Base-by-base conservation (phyloP, 768 basidiomycete genomes). In the Tulasnella sp. region DNA sequence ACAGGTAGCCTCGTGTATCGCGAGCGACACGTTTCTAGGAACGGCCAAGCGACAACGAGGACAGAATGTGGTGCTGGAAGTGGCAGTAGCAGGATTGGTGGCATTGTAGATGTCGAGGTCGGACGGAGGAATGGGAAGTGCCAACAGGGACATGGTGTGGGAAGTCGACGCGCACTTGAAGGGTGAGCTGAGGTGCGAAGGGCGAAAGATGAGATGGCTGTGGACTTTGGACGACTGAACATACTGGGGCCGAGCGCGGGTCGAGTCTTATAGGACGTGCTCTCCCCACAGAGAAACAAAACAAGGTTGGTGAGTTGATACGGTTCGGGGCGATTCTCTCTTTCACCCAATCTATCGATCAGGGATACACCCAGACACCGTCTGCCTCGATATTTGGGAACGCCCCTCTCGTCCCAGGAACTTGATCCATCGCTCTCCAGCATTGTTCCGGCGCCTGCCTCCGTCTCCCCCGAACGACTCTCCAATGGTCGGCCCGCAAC, bases 271-370 rank as follows among this genome's bases (percentile, higher is more conserved):
- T 65, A 65, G 26, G 29, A 34, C 36, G 64, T 12, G 64, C 32
- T 36, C 64, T 26, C 64, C 64, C 35, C 64, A 17, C 64, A 65
- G n/a, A n/a, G 14, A 32, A 32, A 1, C 7, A 9, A 59, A 65
- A 65, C 64, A 65, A 65, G 64, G 64, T 65, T 65, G 22, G 32
- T 65, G 34, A n/a, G 39, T 22, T 59, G 64, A 65, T 65, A 65
- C 64, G 39, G 64, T 65, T 65, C 34, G 64, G 35, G 16, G 64
- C 34, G 64, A 65, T 65, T 59, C 52, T 59, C 59, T 8, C 64
- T 65, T 65, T 65, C 64, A 65, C 35, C 64, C 35, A 36, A 65
- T 36, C 39, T 40, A 40, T 65, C 64, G 64, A 65, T 65, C 64
- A 37, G 19, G n/a, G 26, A 40, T 40, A 65, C 64, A 37, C 11